Percentiles rank a stretch among this genome's conserved stretches.
Evolutionary conservation across 805 yeast genomes (phyloP).

Genomic region (Kuraishia floccosa): DNA sequence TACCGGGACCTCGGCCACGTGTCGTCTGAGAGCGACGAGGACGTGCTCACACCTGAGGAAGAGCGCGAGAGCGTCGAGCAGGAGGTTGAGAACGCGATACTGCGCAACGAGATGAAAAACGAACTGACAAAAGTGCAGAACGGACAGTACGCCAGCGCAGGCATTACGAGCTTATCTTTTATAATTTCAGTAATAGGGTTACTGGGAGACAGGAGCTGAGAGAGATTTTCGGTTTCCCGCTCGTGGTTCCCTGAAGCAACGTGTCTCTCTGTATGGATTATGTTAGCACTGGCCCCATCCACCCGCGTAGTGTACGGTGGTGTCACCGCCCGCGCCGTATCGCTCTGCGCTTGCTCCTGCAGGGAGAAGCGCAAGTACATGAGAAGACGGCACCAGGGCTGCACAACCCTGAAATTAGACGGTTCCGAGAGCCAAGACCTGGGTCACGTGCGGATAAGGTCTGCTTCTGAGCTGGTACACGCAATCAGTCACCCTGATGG

Average conservation of each 20-base stretch:
- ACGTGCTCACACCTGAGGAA: slow-evolving; percentile 12
- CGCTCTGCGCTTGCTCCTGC: no score
- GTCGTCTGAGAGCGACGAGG: slow-evolving; percentile 15
- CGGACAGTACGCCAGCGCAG: slow-evolving; percentile 28
- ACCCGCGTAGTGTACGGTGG: no score
- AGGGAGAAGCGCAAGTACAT: no score
- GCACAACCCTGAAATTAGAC: no score
- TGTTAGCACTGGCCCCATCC: no score
- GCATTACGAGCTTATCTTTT: slow-evolving; percentile 32
- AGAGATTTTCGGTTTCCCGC: background rate
- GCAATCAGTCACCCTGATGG: no score
- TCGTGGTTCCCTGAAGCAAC: background rate
- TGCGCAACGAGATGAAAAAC: slow-evolving; percentile 21
- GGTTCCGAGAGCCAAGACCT: no score
- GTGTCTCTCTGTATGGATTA: background rate
- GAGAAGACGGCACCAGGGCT: no score
- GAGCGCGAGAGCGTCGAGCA: slow-evolving; percentile 10
- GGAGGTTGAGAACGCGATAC: slow-evolving; percentile 27
- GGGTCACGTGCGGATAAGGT: no score
- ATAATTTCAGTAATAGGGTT: slow-evolving; percentile 42
- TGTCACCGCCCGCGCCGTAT: no score
- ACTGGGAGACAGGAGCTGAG: slow-evolving; percentile 34
- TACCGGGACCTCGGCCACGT: slow-evolving; percentile 24
- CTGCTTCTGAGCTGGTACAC: no score
- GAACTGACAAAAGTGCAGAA: slow-evolving; percentile 21